A percentile compares a stretch with the other conserved stretches of the same genome.
phyloP scores from a whole-genome alignment of 495 filamentous ascomycete species.

The Penicillium longicatenatum region DNA sequence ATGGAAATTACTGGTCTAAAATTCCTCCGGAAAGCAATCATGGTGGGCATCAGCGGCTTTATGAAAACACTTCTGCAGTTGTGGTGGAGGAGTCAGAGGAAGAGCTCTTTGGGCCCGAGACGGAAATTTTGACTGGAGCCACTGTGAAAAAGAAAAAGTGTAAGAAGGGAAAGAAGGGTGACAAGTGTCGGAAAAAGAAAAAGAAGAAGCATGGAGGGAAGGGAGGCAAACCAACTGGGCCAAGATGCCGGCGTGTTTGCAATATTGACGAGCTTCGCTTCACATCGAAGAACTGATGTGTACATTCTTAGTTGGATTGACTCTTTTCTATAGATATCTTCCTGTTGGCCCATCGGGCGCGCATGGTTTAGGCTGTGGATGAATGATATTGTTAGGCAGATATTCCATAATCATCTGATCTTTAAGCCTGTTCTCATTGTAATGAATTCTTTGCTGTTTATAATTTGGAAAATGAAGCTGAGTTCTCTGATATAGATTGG shows the following conservation, averaged over 20 bases:
- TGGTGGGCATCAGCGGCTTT: slow-evolving; percentile 15
- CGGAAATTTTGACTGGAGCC: slow-evolving; percentile 10
- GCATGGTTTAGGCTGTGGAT: background rate
- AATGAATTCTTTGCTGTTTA: background rate
- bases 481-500: background rate
- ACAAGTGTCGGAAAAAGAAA: slow-evolving; percentile 17
- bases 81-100: background rate
- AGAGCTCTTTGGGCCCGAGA: slow-evolving; percentile 10
- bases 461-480: background rate
- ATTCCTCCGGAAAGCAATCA: slow-evolving; percentile 16
- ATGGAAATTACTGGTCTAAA: slow-evolving; percentile 1
- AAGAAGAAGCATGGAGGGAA: slow-evolving; percentile 13
- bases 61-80: slow-evolving; percentile 1
- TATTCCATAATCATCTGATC: background rate
- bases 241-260: slow-evolving; percentile 17
- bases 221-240: background rate
- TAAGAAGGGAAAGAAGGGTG: slow-evolving; percentile 20
- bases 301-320: background rate
- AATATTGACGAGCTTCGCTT: slow-evolving; percentile 23
- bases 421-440: background rate
- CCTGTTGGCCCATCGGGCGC: background rate
- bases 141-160: slow-evolving; percentile 18
- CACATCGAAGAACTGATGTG: slow-evolving; percentile 7
- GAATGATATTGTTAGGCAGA: slow-evolving; percentile 1
- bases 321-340: slow-evolving; percentile 2